These are phyloP conservation scores for Trichoderma asperelloides DNA, from an alignment of 495 filamentous ascomycete genomes.

Conservation along the genomic window DNA sequence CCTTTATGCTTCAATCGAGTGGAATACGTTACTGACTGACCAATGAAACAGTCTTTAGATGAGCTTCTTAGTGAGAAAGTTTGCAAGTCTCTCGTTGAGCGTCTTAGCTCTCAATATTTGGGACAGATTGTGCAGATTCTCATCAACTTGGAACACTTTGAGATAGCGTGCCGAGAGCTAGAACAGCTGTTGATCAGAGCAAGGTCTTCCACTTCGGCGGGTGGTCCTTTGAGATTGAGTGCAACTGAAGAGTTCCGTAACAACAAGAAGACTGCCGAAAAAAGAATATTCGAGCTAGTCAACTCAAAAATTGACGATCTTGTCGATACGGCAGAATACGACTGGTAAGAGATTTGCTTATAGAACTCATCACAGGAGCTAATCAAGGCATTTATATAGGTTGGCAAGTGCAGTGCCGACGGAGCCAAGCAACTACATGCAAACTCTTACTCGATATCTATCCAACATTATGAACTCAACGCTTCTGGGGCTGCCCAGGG, in stretches of 20 bases:
- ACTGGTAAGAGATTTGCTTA: constrained; percentile 50
- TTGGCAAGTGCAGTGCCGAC: constrained; percentile 52
- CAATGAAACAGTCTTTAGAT: constrained; percentile 50
- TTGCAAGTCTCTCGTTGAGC: constrained; percentile 79
- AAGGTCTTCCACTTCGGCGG: constrained; percentile 66
- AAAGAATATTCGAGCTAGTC: constrained; percentile 95
- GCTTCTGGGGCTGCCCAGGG: constrained; percentile 77
- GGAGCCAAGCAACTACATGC: constrained; percentile 86
- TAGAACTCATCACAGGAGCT: not conserved
- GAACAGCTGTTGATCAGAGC: constrained; percentile 75
- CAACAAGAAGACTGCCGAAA: constrained; percentile 93
- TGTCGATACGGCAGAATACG: constrained; percentile 91
- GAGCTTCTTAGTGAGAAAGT: constrained; percentile 84
- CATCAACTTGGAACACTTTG: constrained; percentile 95
- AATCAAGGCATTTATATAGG: constrained; percentile 23
- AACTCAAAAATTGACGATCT: constrained; percentile 98
- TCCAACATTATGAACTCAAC: constrained; percentile 95
- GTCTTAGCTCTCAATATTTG: constrained; percentile 82
- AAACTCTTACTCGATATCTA: constrained; percentile 84
- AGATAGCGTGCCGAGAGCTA: constrained; percentile 79
- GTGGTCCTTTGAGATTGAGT: constrained; percentile 60
- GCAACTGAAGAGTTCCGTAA: constrained; percentile 79
- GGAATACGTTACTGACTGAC: constrained; percentile 14
- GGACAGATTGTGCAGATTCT: constrained; percentile 98
- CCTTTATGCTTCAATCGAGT: not conserved